phyloP scores from a whole-genome alignment of 192 early-diverging fungal genomes.

The Backusella morwellensis region DNA sequence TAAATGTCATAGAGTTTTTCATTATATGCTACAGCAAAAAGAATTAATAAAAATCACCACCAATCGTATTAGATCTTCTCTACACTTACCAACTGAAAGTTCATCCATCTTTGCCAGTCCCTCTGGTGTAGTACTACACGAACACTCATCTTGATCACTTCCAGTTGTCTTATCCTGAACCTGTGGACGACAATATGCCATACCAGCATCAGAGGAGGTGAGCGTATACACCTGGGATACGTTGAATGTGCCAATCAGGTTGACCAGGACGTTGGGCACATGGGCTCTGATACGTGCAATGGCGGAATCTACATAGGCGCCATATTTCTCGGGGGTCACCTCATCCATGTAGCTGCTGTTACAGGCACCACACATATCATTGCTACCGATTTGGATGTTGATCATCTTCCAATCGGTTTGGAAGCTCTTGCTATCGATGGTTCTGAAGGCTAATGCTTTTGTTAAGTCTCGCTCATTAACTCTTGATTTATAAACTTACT shows the following conservation, averaged over 20 bases:
- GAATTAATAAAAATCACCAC: not conserved
- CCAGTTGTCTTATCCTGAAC: not conserved
- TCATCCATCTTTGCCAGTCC: conserved; percentile 2
- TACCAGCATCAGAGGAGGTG: not conserved
- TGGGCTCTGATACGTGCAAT: not conserved
- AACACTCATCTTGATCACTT: not conserved
- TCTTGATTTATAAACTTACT: conserved; percentile 11
- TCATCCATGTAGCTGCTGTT: not conserved
- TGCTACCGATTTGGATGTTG: conserved; percentile 24
- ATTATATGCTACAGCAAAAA: not conserved
- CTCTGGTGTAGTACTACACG: not conserved
- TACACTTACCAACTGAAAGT: not conserved
- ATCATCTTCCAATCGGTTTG: conserved; percentile 15
- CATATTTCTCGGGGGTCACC: conserved; percentile 8
- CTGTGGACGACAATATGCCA: not conserved
- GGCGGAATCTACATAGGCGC: conserved; percentile 9
- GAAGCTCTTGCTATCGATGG: not conserved
- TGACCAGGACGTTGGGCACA: conserved; percentile 11
- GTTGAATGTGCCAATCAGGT: conserved; percentile 6
- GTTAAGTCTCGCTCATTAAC: not conserved
- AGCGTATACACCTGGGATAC: not conserved
- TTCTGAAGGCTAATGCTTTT: not conserved
- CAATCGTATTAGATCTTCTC: not conserved
- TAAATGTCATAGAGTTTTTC: not conserved
- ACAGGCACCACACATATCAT: conserved; percentile 18